Base-by-base conservation (phyloP, 1,284 basidiomycete species). In the Ganoderma leucocontextum region DNA sequence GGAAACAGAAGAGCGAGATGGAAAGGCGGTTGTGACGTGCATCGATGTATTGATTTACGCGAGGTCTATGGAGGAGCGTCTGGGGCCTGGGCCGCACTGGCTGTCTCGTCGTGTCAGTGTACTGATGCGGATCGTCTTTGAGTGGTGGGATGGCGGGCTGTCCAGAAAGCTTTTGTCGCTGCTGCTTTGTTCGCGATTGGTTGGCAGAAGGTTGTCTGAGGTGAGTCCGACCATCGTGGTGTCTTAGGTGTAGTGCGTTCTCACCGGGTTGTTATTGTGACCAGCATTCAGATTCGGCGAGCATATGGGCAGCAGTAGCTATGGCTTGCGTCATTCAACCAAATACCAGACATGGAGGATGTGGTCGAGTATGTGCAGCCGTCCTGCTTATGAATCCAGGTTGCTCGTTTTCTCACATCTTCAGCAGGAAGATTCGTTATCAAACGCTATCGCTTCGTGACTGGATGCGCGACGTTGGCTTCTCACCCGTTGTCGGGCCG, bases 401-500 rank as follows among this genome's bases (percentile, higher is more conserved):
- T 42, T 61, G 36, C 58, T 44, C 41, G 35, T 33, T 52, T 49
- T 67, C 62, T 58, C 62, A 55, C 67, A 53, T n/a, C 29, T 12
- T 7, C 35, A 19, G 19, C 9, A 47, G 52, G 36, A 53, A 58
- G 55, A 38, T 29, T n/a, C 58, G 36, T 22, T 55, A 44, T 55
- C 41, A 49, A 44, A 49, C 41, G 49, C 60, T 39, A 52, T 58
- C 39, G 19, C 55, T 58, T 58, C 35, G 8, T 58, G 35, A 38
- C 35, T 36, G 33, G 55, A 36, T 38, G 17, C 35, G 25, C 29
- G 29, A 19, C 33, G 22, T 15, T 17, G 6, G 29, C n/a, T 70
- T 72, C 71, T 62, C 71, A 72, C 71, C 53, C 22, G 25, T 33
- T 29, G 35, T 59, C 69, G 69, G 71, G 60, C 71, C 71, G 35